Conservation (phyloP, 164 flowering plant genomes). For the Echeveria elegans region DNA sequence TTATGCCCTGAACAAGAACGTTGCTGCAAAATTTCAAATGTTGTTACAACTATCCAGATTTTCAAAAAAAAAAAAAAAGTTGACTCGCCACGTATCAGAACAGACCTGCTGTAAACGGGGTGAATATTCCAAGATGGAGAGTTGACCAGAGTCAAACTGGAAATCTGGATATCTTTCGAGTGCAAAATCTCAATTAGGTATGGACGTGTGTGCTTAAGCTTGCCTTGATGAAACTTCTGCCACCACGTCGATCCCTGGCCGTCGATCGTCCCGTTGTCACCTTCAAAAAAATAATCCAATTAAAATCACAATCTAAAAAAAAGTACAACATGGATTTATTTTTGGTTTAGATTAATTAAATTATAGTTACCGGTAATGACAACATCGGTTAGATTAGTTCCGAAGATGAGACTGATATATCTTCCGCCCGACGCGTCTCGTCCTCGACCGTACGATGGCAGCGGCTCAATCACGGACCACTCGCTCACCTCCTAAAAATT, state of each 20-base stretch:
- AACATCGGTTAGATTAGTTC: too few species aligned
- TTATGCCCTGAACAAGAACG: constrained; percentile 37
- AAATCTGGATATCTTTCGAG: constrained; percentile 47
- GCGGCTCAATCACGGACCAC: constrained; percentile 48
- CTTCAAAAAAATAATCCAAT: too few species aligned
- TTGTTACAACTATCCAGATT: too few species aligned
- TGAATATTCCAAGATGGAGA: constrained; percentile 59
- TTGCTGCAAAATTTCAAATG: constrained; percentile 21
- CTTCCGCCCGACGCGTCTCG: too few species aligned
- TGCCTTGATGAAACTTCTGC: constrained; percentile 32
- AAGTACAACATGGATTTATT: too few species aligned
- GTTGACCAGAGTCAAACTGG: constrained; percentile 41
- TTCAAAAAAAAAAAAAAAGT: too few species aligned
- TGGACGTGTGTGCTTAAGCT: constrained; percentile 51
- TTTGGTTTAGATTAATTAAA: too few species aligned
- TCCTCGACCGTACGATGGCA: constrained; percentile 89
- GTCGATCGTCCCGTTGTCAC: constrained; percentile 70
- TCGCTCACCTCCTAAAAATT: constrained; percentile 49
- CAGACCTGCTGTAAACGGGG: constrained; percentile 41
- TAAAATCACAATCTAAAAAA: too few species aligned
- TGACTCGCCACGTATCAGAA: too few species aligned
- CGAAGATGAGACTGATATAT: too few species aligned
- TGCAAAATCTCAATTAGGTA: constrained; percentile 60
- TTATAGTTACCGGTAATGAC: too few species aligned
- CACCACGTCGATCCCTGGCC: constrained; percentile 76